phyloP scores from a whole-genome alignment of 257 asterid species.

The Apocynum venetum region DNA sequence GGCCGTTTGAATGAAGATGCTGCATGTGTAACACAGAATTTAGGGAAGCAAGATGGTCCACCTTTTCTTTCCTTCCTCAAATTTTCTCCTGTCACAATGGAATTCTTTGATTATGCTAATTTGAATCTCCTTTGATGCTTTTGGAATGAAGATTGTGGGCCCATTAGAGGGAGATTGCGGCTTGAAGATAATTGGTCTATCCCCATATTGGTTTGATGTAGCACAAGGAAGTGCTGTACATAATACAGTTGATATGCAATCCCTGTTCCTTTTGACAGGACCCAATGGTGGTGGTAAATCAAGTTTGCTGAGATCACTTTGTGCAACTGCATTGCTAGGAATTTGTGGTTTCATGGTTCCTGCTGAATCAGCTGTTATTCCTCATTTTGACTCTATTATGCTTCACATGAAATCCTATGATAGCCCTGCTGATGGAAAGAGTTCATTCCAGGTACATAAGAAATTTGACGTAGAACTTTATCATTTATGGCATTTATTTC shows the following conservation, averaged over 20 bases:
- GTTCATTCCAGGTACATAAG: constrained; percentile 81
- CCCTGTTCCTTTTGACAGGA: constrained; percentile 84
- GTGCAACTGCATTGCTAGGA: constrained; percentile 92
- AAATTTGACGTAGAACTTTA: neutral
- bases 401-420: constrained; percentile 97
- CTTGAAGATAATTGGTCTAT: constrained; percentile 75
- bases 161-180: constrained; percentile 27
- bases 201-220: constrained; percentile 96
- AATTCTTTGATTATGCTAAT: neutral
- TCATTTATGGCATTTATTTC: neutral
- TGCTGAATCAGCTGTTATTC: constrained; percentile 85
- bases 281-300: constrained; percentile 99
- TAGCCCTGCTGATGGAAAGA: constrained; percentile 96
- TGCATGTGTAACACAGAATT: neutral
- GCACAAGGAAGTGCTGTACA: constrained; percentile 78
- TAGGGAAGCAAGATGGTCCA: neutral
- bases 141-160: constrained; percentile 41
- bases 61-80: neutral
- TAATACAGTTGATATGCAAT: constrained; percentile 74
- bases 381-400: constrained; percentile 91
- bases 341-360: constrained; percentile 95
- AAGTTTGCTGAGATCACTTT: constrained; percentile 81
- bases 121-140: neutral
- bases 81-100: neutral
- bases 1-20: neutral